phyloP scores from a whole-genome alignment of 208 protist species.

The Trypanosoma rangeli region DNA sequence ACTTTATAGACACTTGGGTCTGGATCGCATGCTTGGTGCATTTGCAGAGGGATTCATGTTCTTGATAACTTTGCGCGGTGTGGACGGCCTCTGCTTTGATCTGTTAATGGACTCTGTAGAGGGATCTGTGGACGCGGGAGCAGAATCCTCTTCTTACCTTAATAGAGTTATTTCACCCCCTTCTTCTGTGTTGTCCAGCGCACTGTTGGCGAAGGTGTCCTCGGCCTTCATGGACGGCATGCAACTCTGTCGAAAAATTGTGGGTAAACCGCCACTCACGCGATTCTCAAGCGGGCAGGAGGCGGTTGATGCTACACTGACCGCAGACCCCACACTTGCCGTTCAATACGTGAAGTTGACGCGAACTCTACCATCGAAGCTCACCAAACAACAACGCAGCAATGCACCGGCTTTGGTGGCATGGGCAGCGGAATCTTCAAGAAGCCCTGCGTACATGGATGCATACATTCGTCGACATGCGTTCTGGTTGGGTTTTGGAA shows the following conservation, averaged over 20 bases:
- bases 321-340: constrained; percentile 48
- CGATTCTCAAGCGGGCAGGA: constrained; percentile 34
- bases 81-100: constrained; percentile 26
- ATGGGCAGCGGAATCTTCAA: constrained; percentile 39
- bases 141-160: not conserved
- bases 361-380: constrained; percentile 51
- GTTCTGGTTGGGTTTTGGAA: constrained; percentile 80
- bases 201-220: constrained; percentile 28
- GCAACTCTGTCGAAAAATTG: constrained; percentile 47
- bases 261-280: constrained; percentile 37
- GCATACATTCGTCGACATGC: constrained; percentile 68
- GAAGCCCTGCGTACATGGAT: constrained; percentile 55
- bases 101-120: not conserved
- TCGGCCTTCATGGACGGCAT: constrained; percentile 55
- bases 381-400: constrained; percentile 30
- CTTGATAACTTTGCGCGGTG: constrained; percentile 56
- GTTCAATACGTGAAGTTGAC: constrained; percentile 62
- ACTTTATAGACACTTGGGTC: constrained; percentile 52
- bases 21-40: constrained; percentile 61
- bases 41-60: constrained; percentile 61
- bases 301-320: constrained; percentile 66
- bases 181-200: constrained; percentile 10
- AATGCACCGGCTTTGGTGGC: constrained; percentile 41
- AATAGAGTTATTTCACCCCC: constrained; percentile 3
- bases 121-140: not conserved